phyloP scores from a whole-genome alignment of 768 basidiomycete genomes.

The Auriscalpium microsporum region DNA sequence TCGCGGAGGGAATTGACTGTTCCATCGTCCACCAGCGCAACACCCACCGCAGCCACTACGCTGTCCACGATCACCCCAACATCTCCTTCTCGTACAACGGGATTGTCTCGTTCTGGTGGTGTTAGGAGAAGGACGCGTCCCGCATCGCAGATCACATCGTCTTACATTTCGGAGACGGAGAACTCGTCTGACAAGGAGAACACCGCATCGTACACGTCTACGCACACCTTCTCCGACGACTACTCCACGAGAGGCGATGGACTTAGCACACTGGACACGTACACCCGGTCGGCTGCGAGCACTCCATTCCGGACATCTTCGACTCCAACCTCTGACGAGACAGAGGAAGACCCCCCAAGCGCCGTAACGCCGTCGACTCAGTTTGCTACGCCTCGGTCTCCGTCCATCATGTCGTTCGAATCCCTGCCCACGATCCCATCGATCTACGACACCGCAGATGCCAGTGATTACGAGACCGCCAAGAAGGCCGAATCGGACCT shows the following conservation, averaged over 20 bases:
- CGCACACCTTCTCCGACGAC: conserved; percentile 20
- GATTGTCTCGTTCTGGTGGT: conserved; percentile 49
- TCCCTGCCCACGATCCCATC: conserved; percentile 57
- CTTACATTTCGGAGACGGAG: conserved; percentile 31
- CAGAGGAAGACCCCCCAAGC: conserved; percentile 20
- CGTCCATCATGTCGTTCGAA: conserved; percentile 39
- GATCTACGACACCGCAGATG: conserved; percentile 26
- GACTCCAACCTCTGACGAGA: conserved; percentile 19
- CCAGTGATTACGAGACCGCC: conserved; percentile 20
- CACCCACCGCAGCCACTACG: neutral
- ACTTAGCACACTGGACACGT: conserved; percentile 13
- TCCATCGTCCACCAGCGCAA: conserved; percentile 23
- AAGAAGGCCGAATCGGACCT: conserved; percentile 1
- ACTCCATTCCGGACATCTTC: conserved; percentile 27
- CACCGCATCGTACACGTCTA: conserved; percentile 22
- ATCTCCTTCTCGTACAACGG: conserved; percentile 27
- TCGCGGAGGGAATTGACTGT: conserved; percentile 19
- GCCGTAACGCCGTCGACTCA: conserved; percentile 19
- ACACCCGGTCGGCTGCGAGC: conserved; percentile 5
- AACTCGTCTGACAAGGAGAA: conserved; percentile 55
- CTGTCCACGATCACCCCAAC: conserved; percentile 38
- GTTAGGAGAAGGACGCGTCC: conserved; percentile 43
- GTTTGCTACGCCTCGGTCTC: conserved; percentile 41
- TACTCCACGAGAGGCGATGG: conserved; percentile 13
- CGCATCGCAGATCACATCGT: conserved; percentile 36